These are phyloP conservation scores for Hygrophila difformis DNA, from an alignment of 257 asterid species.

Conservation along the genomic window DNA sequence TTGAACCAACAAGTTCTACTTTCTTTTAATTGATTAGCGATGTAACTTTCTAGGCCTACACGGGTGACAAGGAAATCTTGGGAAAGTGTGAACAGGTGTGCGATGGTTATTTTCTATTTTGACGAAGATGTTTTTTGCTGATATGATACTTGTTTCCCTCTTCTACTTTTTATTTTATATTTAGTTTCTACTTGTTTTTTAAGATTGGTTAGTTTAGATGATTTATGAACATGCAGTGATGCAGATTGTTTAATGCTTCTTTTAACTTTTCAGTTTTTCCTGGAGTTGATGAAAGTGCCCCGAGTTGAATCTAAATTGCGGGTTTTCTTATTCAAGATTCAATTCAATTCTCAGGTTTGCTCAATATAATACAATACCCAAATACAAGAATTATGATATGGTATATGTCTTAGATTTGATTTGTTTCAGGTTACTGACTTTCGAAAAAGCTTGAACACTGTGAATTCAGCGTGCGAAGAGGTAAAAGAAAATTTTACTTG, in stretches of 20 bases:
- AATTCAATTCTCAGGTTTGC: conserved; percentile 86
- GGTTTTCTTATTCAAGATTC: conserved; percentile 96
- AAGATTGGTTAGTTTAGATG: neutral
- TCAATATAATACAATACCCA: conserved; percentile 14
- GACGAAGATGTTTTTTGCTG: neutral
- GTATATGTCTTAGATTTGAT: conserved; percentile 20
- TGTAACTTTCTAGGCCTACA: conserved; percentile 49
- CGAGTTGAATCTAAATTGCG: conserved; percentile 92
- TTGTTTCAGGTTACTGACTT: conserved; percentile 69
- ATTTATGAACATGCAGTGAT: neutral
- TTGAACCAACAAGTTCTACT: conserved; percentile 10
- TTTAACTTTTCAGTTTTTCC: conserved; percentile 66
- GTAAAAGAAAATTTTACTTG: conserved; percentile 27
- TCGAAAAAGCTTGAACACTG: conserved; percentile 68
- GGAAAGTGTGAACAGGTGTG: conserved; percentile 98
- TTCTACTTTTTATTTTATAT: neutral
- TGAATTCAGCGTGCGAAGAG: conserved; percentile 95
- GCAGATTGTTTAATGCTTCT: conserved; percentile 12
- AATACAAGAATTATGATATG: conserved; percentile 12
- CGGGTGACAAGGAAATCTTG: conserved; percentile 80
- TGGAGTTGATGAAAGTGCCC: conserved; percentile 99
- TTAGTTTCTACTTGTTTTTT: conserved; percentile 1
- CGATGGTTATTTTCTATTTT: neutral
- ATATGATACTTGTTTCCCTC: neutral
- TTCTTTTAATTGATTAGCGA: conserved; percentile 14